Base-by-base conservation (phyloP, 768 basidiomycete species). In the Suillus discolor region DNA sequence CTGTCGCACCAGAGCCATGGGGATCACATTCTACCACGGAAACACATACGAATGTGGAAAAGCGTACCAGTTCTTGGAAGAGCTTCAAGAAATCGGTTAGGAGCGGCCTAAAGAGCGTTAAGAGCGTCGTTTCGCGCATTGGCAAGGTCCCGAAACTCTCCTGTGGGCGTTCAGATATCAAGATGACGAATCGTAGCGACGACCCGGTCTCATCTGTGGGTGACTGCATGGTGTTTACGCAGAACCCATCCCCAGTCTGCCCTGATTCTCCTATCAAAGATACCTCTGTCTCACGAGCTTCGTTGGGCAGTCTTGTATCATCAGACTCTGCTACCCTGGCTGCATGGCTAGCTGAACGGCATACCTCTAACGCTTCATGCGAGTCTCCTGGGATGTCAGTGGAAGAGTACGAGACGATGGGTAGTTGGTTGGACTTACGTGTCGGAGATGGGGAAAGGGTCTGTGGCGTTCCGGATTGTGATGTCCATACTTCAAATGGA, bases 401-500 rank as follows among this genome's bases (percentile, higher is more conserved):
- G 45, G 82, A 79, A 59, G 80, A 84, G 47, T 84, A 86, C 64
- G 85, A 86, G 66, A 73, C 75, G 42, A 71, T 68, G 62, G 85
- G 84, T 3, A 85, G 85, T 65, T 85, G 84, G 85, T 74, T 78
- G 34, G 75, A 78, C 66, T 65, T 71, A 23, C 62, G 66, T 54
- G 67, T 57, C 15, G 57, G 65, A n/a, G 68, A 70, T 42, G 67
- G 63, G 20, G 74, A 67, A 49, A 74, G 73, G 77, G 62, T 62
- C 23, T 77, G 76, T 63, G 77, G 76, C 25, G 62, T 74, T 38
- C 70, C 63, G 55, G 71, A 71, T 47, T 78, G 76, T 57, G 68
- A 66, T 20, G 62, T 72, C 61, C 84, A 67, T 77, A 79, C 70
- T 63, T 69, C 62, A 16, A 61, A 55, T 75, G 81, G 66, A 68